Conservation (phyloP, 192 early-diverging fungal genomes). For the Spinellus fusiger region DNA sequence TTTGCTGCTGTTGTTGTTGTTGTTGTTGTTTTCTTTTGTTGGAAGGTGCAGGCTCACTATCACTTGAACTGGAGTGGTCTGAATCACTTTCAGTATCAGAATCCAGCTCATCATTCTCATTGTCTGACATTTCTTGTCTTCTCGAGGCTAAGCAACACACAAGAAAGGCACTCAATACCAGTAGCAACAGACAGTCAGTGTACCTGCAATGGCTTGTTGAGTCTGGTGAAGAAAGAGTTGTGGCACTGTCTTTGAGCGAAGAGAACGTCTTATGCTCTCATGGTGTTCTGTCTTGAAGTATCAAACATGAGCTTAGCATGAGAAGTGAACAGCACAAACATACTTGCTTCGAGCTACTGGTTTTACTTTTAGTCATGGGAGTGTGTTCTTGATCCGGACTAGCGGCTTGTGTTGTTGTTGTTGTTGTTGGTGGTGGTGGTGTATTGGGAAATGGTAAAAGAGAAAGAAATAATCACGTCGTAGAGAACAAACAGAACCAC, state of each 20-base stretch:
- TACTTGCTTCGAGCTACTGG: neutral
- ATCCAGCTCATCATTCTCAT: constrained; percentile 24
- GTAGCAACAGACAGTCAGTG: neutral
- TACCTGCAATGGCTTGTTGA: neutral
- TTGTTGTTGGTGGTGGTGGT: no score
- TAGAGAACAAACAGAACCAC: neutral
- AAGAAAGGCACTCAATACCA: neutral
- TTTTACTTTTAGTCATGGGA: neutral
- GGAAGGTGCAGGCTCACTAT: neutral
- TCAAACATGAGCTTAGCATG: no score
- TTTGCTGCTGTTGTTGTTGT: neutral
- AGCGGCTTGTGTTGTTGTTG: no score
- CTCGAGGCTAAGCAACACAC: neutral
- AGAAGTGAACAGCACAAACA: no score
- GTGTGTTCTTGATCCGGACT: no score
- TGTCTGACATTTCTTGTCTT: constrained; percentile 2
- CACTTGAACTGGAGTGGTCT: neutral
- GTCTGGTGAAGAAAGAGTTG: constrained; percentile 6
- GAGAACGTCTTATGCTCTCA: neutral
- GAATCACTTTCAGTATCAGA: constrained; percentile 29
- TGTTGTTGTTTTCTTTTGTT: neutral
- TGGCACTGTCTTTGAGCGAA: constrained; percentile 12
- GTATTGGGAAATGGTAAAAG: no score
- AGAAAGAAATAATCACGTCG: no score
- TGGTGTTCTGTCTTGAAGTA: no score